A percentile compares a stretch with the other conserved stretches of the same genome.
phyloP scores from a whole-genome alignment of 2,329 filamentous ascomycete species.

The Akanthomyces dipterigenus region DNA sequence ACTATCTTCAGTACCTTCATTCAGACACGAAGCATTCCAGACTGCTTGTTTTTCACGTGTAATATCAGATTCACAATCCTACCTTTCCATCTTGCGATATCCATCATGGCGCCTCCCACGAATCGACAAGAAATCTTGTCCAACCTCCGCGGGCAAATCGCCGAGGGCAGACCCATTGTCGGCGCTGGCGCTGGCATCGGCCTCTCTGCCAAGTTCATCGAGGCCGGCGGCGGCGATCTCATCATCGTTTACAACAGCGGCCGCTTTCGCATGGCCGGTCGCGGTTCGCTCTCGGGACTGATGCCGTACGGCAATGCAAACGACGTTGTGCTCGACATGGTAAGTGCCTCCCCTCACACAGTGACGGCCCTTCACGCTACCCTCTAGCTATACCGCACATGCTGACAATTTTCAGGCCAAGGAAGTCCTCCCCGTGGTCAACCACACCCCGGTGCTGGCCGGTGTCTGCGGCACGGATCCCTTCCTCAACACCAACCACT shows the following conservation, averaged over 20 bases:
- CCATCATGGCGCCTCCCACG: constrained; percentile 48
- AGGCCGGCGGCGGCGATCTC: constrained; percentile 60
- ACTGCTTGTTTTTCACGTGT: no score
- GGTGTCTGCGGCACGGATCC: constrained; percentile 67
- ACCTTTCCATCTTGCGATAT: neutral
- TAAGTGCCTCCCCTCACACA: constrained; percentile 19
- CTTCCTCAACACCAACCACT: constrained; percentile 54
- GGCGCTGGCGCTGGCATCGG: constrained; percentile 66
- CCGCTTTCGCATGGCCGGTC: constrained; percentile 65
- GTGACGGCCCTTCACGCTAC: neutral
- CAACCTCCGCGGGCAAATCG: constrained; percentile 46
- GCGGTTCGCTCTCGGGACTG: constrained; percentile 60
- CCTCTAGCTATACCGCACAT: neutral
- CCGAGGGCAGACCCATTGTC: constrained; percentile 51
- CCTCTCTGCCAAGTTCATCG: constrained; percentile 63
- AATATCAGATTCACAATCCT: neutral
- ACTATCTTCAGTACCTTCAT: neutral
- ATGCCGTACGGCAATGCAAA: constrained; percentile 70
- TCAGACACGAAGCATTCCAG: neutral
- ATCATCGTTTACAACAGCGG: constrained; percentile 70
- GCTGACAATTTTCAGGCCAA: constrained; percentile 36
- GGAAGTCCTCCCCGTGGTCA: constrained; percentile 60
- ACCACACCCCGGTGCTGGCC: constrained; percentile 58
- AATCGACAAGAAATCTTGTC: constrained; percentile 49
- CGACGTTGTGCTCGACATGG: constrained; percentile 63